Base-by-base conservation (phyloP, 1,284 basidiomycete genomes). In the Ustilago loliicola region DNA sequence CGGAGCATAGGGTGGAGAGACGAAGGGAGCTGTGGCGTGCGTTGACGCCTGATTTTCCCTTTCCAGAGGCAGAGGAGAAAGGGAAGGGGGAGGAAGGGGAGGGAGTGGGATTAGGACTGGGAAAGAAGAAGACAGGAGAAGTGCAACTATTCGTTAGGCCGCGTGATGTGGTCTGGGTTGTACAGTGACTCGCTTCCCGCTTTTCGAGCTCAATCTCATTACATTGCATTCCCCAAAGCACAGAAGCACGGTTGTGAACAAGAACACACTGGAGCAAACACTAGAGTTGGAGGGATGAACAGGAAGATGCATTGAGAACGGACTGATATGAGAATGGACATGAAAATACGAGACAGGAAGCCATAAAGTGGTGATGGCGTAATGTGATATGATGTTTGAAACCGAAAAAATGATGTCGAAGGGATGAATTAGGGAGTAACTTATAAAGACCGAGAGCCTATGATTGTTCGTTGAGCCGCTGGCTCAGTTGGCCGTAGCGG, bases 161-260 rank as follows among this genome's bases (percentile, higher is more conserved):
- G 3, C 4, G 15, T 5, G 80, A 81, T 19, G 70, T 82, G 10
- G 74, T 82, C 17, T 82, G 80, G 74, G 74, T 82, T 11, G 62
- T 81, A 52, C 68, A 71, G 17, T 71, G 29, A 52, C 4, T 9
- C 8, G 30, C 11, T 9, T 10, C 8, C 27, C 6, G 6, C n/a
- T 2, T 47, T 10, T 21, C 21, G 45, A 8, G 23, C 6, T 7
- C 19, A 47, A 47, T 23, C 45, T 10, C 36, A 38, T 38, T 15
- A 38, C 36, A 38, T 38, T 15, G 7, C 17, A 3, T 11, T 34
- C 6, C 32, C 32, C 32, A 34, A 34, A 34, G 32, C 32, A 34
- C 11, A 34, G 32, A n/a, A n/a, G n/a, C n/a, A n/a, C n/a, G 6
- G 32, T 34, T 34, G 32, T 6, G 32, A 34, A n/a, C 11, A 11